phyloP scores from a whole-genome alignment of 2,329 filamentous ascomycete genomes.

The Triangularia setosa region DNA sequence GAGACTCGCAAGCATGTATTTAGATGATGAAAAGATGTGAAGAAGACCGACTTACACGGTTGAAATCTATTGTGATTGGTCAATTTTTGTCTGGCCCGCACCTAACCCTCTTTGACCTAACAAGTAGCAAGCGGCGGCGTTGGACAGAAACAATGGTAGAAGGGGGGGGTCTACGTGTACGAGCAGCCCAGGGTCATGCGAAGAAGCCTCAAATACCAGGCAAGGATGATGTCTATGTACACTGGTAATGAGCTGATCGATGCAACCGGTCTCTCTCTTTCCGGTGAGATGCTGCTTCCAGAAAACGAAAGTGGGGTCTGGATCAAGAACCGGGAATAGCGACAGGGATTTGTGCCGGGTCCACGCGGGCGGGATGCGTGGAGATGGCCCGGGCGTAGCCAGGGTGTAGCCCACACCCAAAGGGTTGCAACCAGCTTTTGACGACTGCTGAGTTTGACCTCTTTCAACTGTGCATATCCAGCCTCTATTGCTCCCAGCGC shows the following conservation, averaged over 20 bases:
- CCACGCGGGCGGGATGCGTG: constrained; percentile 9
- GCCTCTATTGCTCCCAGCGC: not conserved
- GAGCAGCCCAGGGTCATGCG: too few relatives aligned
- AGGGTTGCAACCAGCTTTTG: not conserved
- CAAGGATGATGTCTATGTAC: too few relatives aligned
- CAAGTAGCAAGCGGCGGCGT: not conserved
- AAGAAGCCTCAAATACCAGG: too few relatives aligned
- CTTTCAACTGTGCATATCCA: not conserved
- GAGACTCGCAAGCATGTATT: not conserved
- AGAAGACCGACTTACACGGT: not conserved
- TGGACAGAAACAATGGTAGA: too few relatives aligned
- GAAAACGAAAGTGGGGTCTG: not conserved
- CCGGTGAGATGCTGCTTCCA: not conserved
- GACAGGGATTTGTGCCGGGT: constrained; percentile 3
- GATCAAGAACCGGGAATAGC: not conserved
- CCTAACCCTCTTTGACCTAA: not conserved
- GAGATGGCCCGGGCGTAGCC: not conserved
- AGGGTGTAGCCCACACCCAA: not conserved
- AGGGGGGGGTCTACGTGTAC: too few relatives aligned
- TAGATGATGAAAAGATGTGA: not conserved
- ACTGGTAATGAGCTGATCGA: not conserved
- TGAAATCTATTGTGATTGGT: not conserved
- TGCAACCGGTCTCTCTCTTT: not conserved
- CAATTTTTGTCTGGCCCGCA: not conserved
- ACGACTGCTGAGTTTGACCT: not conserved